Percentiles rank a stretch among this genome's conserved stretches.
phyloP scores from a whole-genome alignment of 495 filamentous ascomycete species.

The Tirmania nivea region DNA sequence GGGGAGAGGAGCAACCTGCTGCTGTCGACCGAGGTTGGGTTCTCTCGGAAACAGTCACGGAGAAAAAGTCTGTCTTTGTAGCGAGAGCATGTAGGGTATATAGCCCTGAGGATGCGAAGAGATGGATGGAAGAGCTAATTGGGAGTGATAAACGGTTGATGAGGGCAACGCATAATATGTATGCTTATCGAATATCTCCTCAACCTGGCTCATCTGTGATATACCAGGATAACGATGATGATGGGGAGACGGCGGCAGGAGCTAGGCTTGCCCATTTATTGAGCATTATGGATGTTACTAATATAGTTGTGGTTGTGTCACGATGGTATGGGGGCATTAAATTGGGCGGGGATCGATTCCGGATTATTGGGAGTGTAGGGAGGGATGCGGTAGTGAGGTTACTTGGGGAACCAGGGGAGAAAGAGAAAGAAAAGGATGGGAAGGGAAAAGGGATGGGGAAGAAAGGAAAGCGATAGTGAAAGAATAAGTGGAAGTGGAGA shows the following conservation, averaged over 20 bases:
- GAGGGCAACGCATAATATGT: slow-evolving; percentile 80
- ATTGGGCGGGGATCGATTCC: slow-evolving; percentile 71
- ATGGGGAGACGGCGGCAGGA: slow-evolving; percentile 89
- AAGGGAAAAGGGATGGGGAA: not conserved
- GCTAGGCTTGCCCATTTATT: slow-evolving; percentile 66
- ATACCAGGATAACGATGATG: slow-evolving; percentile 83
- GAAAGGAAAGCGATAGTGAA: no score
- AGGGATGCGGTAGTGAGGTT: slow-evolving; percentile 64
- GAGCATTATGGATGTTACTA: slow-evolving; percentile 87
- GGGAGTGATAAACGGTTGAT: slow-evolving; percentile 60
- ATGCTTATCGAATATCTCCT: slow-evolving; percentile 31
- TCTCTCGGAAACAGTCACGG: slow-evolving; percentile 44
- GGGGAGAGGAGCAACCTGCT: slow-evolving; percentile 7
- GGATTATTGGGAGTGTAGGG: slow-evolving; percentile 67
- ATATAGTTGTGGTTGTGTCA: slow-evolving; percentile 80
- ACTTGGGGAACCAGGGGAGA: slow-evolving; percentile 32
- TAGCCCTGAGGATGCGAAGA: slow-evolving; percentile 43
- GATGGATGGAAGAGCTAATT: slow-evolving; percentile 41
- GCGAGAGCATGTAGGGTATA: slow-evolving; percentile 48
- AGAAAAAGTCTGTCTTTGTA: slow-evolving; percentile 77
- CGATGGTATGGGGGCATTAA: slow-evolving; percentile 87
- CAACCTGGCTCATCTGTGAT: not conserved
- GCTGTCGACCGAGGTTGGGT: slow-evolving; percentile 30
- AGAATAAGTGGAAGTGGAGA: no score
- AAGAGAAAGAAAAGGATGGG: slow-evolving; percentile 5